Conservation (phyloP, 2,329 filamentous ascomycete genomes). For the Piedraia hortae region DNA sequence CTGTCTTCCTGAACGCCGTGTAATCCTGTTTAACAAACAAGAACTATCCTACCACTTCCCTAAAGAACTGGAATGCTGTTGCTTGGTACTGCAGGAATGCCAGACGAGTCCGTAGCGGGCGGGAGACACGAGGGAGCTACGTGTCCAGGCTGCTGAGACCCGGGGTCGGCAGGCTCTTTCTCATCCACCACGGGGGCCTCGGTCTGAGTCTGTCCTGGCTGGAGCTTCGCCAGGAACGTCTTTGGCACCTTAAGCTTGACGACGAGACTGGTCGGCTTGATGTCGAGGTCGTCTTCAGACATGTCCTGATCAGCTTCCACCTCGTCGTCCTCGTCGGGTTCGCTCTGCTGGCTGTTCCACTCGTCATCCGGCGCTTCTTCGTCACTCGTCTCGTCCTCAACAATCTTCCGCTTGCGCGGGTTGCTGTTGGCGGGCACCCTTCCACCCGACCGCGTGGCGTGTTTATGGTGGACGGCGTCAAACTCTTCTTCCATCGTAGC, state of each 20-base stretch:
- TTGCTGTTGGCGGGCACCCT: slow-evolving; percentile 12
- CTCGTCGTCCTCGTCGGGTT: slow-evolving; percentile 17
- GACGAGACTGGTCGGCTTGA: slow-evolving; percentile 31
- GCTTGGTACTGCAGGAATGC: too few relatives aligned
- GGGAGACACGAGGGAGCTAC: too few relatives aligned
- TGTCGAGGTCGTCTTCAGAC: slow-evolving; percentile 13
- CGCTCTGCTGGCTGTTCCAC: slow-evolving; percentile 38
- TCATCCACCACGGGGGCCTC: not conserved
- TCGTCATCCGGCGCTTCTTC: slow-evolving; percentile 45
- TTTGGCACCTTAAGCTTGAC: slow-evolving; percentile 32
- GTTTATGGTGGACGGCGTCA: slow-evolving; percentile 19
- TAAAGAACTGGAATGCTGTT: too few relatives aligned
- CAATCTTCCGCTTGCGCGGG: slow-evolving; percentile 20
- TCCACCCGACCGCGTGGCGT: slow-evolving; percentile 16
- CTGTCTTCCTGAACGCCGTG: too few relatives aligned
- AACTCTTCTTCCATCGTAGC: slow-evolving; percentile 1
- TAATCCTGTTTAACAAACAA: too few relatives aligned
- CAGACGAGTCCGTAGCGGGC: too few relatives aligned
- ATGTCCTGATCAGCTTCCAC: slow-evolving; percentile 26
- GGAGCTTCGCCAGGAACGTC: not conserved
- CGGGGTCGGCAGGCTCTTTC: not conserved
- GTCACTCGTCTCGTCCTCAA: slow-evolving; percentile 28
- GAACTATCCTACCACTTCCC: too few relatives aligned
- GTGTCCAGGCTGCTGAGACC: too few relatives aligned
- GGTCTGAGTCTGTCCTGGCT: not conserved